Conservation (phyloP, 345 rosid species). For the Moringa oleifera region DNA sequence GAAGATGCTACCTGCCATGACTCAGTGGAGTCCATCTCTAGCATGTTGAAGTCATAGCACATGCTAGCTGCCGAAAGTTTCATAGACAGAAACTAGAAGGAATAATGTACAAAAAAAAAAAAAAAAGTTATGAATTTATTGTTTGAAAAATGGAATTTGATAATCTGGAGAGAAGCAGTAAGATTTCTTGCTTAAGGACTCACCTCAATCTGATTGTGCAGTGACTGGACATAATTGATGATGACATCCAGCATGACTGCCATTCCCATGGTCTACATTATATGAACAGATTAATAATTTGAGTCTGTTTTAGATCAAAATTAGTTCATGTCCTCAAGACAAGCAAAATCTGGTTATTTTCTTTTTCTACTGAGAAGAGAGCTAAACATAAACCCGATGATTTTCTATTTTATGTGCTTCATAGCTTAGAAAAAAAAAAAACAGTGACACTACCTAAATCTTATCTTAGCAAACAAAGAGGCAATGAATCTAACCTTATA, state of each 20-base stretch:
- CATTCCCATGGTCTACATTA: slow-evolving; percentile 67
- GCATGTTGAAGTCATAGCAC: slow-evolving; percentile 27
- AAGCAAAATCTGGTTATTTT: too few species aligned
- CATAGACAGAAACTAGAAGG: slow-evolving; percentile 48
- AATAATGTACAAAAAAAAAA: not conserved
- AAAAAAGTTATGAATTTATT: not conserved
- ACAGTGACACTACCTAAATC: not conserved
- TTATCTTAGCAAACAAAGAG: not conserved
- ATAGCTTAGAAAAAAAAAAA: not conserved
- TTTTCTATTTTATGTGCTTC: too few species aligned
- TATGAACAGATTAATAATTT: not conserved
- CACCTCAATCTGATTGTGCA: slow-evolving; percentile 68
- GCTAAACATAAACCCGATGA: too few species aligned
- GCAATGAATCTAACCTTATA: slow-evolving; percentile 42
- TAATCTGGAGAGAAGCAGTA: too few species aligned
- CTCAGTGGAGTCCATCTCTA: slow-evolving; percentile 33
- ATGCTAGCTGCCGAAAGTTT: slow-evolving; percentile 56
- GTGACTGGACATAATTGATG: slow-evolving; percentile 52
- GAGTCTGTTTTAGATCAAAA: too few species aligned
- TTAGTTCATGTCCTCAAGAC: too few species aligned
- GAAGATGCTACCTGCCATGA: slow-evolving; percentile 18
- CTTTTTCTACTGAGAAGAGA: too few species aligned
- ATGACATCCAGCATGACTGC: slow-evolving; percentile 63
- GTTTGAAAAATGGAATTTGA: too few species aligned
- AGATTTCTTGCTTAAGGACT: not conserved